A percentile compares a stretch with the other conserved stretches of the same genome.
phyloP scores from a whole-genome alignment of 305 asterid species.

The Petunia hybrid region DNA sequence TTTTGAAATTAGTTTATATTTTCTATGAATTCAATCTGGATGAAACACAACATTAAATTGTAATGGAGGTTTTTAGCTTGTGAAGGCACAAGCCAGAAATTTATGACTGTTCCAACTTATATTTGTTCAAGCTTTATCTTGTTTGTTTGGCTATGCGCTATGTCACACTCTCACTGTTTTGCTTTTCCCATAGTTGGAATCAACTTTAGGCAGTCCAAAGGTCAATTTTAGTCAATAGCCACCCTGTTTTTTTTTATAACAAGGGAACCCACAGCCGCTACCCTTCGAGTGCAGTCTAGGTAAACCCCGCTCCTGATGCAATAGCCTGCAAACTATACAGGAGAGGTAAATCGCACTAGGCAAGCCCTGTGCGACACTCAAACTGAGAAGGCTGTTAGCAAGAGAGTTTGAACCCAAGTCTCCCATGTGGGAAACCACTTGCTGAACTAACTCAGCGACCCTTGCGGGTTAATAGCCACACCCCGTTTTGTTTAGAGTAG shows the following conservation, averaged over 20 bases:
- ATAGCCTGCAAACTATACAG: too few relatives aligned
- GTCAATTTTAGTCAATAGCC: not conserved
- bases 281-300: too few relatives aligned
- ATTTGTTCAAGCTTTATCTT: conserved; percentile 16
- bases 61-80: conserved; percentile 13
- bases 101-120: not conserved
- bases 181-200: conserved; percentile 12
- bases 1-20: not conserved
- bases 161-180: not conserved
- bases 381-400: too few relatives aligned
- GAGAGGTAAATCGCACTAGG: too few relatives aligned
- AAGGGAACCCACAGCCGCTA: too few relatives aligned
- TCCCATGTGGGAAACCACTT: too few relatives aligned
- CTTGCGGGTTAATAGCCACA: too few relatives aligned
- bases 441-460: too few relatives aligned
- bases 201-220: conserved; percentile 25
- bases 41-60: not conserved
- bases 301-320: too few relatives aligned
- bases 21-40: conserved; percentile 13
- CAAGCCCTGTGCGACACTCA: too few relatives aligned
- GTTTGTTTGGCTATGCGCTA: not conserved
- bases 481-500: not conserved
- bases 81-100: not conserved
- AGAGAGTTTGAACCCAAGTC: too few relatives aligned
- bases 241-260: too few relatives aligned